Evolutionary conservation across 2,329 filamentous ascomycete species (phyloP).

Genomic region (Exophiala viscosa): DNA sequence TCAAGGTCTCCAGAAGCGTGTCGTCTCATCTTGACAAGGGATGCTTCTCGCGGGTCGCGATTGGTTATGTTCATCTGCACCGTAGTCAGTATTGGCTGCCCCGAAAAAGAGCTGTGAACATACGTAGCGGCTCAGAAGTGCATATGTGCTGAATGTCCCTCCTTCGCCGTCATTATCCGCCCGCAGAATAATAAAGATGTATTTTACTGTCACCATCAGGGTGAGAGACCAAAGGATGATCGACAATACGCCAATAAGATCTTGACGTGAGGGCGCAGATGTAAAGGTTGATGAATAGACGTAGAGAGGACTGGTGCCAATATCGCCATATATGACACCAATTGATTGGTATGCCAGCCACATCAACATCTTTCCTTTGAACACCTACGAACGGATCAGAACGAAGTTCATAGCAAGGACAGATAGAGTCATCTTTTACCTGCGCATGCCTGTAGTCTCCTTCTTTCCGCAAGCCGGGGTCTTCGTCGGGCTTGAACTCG

Average conservation of each 20-base stretch:
- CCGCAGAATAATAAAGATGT: conserved; percentile 50
- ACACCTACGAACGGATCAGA: conserved; percentile 21
- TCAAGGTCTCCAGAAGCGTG: conserved; percentile 44
- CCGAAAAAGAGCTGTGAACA: not conserved
- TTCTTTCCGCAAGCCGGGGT: conserved; percentile 24
- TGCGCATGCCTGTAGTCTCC: conserved; percentile 26
- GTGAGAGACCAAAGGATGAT: conserved; percentile 55
- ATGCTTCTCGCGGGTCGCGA: conserved; percentile 49
- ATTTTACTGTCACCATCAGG: conserved; percentile 57
- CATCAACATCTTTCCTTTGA: conserved; percentile 30
- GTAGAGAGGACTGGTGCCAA: conserved; percentile 56
- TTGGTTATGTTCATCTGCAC: conserved; percentile 45
- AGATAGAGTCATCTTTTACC: conserved; percentile 1
- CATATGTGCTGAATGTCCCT: conserved; percentile 54
- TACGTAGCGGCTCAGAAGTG: conserved; percentile 50
- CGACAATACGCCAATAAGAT: conserved; percentile 53
- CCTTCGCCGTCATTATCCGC: conserved; percentile 58
- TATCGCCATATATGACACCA: conserved; percentile 59
- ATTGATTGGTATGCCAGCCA: conserved; percentile 54
- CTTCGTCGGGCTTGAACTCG: conserved; percentile 17
- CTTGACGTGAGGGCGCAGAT: conserved; percentile 40
- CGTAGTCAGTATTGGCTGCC: conserved; percentile 8
- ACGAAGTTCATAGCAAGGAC: not conserved
- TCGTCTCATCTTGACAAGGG: conserved; percentile 47
- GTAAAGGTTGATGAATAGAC: conserved; percentile 55